Percentiles rank a stretch among this genome's conserved stretches.
Evolutionary conservation across 169 alveolate genomes (phyloP).

Genomic region (Plasmodium yoelii): DNA sequence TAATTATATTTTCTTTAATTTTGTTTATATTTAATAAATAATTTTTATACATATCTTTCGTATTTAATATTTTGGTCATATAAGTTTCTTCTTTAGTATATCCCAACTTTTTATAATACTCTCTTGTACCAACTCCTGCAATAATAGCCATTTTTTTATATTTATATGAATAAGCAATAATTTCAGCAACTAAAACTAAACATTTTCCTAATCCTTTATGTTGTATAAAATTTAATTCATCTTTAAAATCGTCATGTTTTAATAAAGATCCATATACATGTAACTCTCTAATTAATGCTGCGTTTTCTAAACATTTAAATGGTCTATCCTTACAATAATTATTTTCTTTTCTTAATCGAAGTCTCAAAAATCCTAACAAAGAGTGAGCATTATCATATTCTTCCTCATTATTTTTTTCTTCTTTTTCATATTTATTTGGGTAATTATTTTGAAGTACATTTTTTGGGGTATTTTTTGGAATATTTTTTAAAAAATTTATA

Average conservation of each 20-base stretch:
- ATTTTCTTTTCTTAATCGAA: slow-evolving; percentile 85
- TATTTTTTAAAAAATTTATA: neutral
- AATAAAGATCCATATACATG: slow-evolving; percentile 92
- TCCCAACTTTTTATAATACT: slow-evolving; percentile 97
- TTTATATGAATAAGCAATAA: slow-evolving; percentile 81
- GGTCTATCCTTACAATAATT: slow-evolving; percentile 74
- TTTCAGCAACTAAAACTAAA: slow-evolving; percentile 83
- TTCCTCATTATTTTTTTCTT: neutral
- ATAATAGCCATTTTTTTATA: slow-evolving; percentile 95
- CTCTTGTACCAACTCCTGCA: slow-evolving; percentile 99
- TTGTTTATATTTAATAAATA: slow-evolving; percentile 27
- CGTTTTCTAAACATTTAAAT: slow-evolving; percentile 82
- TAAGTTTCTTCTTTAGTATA: slow-evolving; percentile 95
- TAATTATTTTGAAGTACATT: neutral
- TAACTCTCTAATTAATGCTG: slow-evolving; percentile 93
- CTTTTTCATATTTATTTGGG: neutral
- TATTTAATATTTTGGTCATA: slow-evolving; percentile 92
- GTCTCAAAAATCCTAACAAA: slow-evolving; percentile 91
- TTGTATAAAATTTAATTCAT: slow-evolving; percentile 72
- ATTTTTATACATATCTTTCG: slow-evolving; percentile 50
- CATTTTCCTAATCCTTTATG: slow-evolving; percentile 83
- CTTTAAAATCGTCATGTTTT: slow-evolving; percentile 42
- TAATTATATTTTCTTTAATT: slow-evolving; percentile 44
- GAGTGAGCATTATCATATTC: slow-evolving; percentile 79
- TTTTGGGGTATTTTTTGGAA: neutral